These are phyloP conservation scores for Chenopodium berlandieri DNA, from an alignment of 148 eudicot species.

Conservation along the genomic window DNA sequence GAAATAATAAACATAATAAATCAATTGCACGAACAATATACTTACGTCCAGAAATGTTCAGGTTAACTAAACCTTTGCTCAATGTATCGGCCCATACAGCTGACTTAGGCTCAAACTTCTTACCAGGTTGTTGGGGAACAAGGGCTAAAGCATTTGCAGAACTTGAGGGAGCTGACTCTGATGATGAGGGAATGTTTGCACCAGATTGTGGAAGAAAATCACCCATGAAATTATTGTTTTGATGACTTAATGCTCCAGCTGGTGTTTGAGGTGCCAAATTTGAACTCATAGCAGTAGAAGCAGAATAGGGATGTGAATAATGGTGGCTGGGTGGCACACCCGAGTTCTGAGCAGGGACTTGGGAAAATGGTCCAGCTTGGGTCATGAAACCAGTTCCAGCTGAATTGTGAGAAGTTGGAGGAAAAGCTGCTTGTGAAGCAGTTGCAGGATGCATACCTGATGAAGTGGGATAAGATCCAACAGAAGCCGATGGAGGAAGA, in stretches of 20 bases:
- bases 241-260: slow-evolving; percentile 27
- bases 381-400: slow-evolving; percentile 28
- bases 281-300: slow-evolving; percentile 27
- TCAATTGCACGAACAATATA: slow-evolving; percentile 9
- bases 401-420: slow-evolving; percentile 19
- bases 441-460: slow-evolving; percentile 25
- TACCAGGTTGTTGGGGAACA: slow-evolving; percentile 56
- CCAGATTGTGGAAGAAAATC: slow-evolving; percentile 40
- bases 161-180: slow-evolving; percentile 36
- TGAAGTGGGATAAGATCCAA: slow-evolving; percentile 24
- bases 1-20: not conserved
- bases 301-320: slow-evolving; percentile 36
- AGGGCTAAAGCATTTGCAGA: slow-evolving; percentile 50
- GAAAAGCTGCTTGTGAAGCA: slow-evolving; percentile 31
- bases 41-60: slow-evolving; percentile 95
- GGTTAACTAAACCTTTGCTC: slow-evolving; percentile 82
- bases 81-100: slow-evolving; percentile 96
- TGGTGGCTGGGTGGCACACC: slow-evolving; percentile 36
- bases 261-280: slow-evolving; percentile 32
- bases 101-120: slow-evolving; percentile 86
- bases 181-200: slow-evolving; percentile 24
- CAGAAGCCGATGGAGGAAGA: slow-evolving; percentile 28
- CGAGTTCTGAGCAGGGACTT: slow-evolving; percentile 39
- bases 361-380: slow-evolving; percentile 37
- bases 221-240: slow-evolving; percentile 30